A percentile compares a stretch with the other conserved stretches of the same genome.
Evolutionary conservation across 768 basidiomycete genomes (phyloP).

Genomic region (Rhizopogon sp.): DNA sequence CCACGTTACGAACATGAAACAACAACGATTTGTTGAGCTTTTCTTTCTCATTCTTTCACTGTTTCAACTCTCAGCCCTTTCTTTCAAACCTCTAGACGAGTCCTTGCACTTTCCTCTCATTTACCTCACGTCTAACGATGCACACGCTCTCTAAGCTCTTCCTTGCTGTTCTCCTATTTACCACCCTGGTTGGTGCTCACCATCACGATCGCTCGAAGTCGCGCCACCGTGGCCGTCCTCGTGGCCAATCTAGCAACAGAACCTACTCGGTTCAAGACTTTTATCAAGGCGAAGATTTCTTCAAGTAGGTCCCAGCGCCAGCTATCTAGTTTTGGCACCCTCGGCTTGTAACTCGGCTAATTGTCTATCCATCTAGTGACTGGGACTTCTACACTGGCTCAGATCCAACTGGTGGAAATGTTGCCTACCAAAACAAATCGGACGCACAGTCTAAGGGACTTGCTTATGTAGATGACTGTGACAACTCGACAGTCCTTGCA

Average conservation of each 20-base stretch:
- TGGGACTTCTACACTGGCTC: conserved; percentile 61
- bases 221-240: conserved; percentile 17
- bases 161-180: conserved; percentile 25
- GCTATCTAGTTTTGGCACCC: background rate
- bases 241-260: conserved; percentile 12
- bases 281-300: conserved; percentile 50
- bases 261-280: conserved; percentile 34
- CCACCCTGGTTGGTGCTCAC: conserved; percentile 33
- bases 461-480: conserved; percentile 51
- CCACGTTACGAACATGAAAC: background rate
- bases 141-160: conserved; percentile 27
- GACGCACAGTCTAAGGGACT: conserved; percentile 50
- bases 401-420: conserved; percentile 71
- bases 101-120: background rate
- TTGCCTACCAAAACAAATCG: conserved; percentile 48
- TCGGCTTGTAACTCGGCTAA: background rate
- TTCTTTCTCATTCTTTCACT: background rate
- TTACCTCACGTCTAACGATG: conserved; percentile 17
- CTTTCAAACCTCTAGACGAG: background rate
- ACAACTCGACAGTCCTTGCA: conserved; percentile 53
- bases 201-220: conserved; percentile 2
- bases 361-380: conserved; percentile 32
- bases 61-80: background rate
- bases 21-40: background rate
- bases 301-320: conserved; percentile 39